These are phyloP conservation scores for Phytopythium cucurbitacearum DNA, from an alignment of 352 stramenopile species.

Conservation along the genomic window DNA sequence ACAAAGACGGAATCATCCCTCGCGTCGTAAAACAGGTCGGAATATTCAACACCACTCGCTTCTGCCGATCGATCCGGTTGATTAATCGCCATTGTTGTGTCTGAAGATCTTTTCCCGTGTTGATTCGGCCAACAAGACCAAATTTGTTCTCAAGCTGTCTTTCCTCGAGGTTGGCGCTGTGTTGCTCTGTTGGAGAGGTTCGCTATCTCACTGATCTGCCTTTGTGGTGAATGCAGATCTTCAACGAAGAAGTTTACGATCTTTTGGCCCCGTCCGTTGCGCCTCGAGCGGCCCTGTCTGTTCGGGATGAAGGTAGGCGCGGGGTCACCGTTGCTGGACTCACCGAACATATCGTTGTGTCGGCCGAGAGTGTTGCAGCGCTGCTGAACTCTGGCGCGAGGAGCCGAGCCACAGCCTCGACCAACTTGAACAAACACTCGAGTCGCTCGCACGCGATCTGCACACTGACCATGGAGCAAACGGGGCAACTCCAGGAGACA, in stretches of 20 bases:
- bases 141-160: constrained; percentile 55
- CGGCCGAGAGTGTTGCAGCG: constrained; percentile 30
- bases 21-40: constrained; percentile 67
- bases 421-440: constrained; percentile 68
- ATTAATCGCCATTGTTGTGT: not conserved
- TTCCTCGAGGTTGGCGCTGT: constrained; percentile 51
- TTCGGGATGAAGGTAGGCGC: constrained; percentile 88
- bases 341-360: constrained; percentile 68
- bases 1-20: constrained; percentile 73
- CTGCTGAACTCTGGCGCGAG: constrained; percentile 43
- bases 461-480: constrained; percentile 80
- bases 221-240: constrained; percentile 67
- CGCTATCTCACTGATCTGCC: not conserved
- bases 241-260: constrained; percentile 97
- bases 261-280: constrained; percentile 53
- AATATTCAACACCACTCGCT: not conserved
- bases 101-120: constrained; percentile 48
- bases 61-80: not conserved
- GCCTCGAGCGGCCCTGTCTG: constrained; percentile 29
- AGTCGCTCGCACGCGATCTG: constrained; percentile 90
- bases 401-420: constrained; percentile 57
- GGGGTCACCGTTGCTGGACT: constrained; percentile 88
- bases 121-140: constrained; percentile 21
- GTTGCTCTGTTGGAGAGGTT: not conserved
- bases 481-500: constrained; percentile 14